Base-by-base conservation (phyloP, 1,284 basidiomycete species). In the Tremellales sp. region DNA sequence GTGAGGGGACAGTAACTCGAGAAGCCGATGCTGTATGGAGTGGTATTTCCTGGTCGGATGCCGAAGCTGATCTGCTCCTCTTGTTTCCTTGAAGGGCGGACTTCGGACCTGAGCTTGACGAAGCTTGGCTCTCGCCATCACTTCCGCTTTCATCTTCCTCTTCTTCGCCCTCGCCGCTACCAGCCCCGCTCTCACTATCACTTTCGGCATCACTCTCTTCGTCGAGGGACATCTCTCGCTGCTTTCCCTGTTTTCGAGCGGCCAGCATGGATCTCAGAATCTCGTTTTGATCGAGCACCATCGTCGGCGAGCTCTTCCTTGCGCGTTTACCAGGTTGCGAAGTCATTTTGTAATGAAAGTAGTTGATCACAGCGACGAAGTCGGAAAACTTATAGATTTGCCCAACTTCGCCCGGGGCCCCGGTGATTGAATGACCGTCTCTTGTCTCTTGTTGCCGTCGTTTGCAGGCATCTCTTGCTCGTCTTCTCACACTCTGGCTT, bases 241-340 rank as follows among this genome's bases (percentile, higher is more conserved):
- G 59, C 27, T 54, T 67, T 34, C 57, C 63, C 37, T 56, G 63
- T 40, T 36, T 58, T 31, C 49, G 61, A 41, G 79, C 78, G 34
- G 60, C 60, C 48, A 65, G 44, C 67, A 71, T 70, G 1, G 65
- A 54, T 43, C 55, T 51, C 61, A 71, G 56, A 13, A 71, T 57
- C 45, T 65, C 66, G 27, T 47, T 51, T 34, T 59, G 64, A 48
- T 71, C 69, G 26, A 71, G 51, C n/a, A 54, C 28, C 18, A 45
- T 14, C 14, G 9, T 35, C 10, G 38, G 22, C 13, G 37, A 39
- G n/a, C n/a, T n/a, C n/a, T n/a, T n/a, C n/a, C n/a, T n/a, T n/a
- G n/a, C n/a, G n/a, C n/a, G n/a, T n/a, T n/a, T n/a, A n/a, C n/a
- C n/a, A n/a, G n/a, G n/a, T n/a, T n/a, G n/a, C n/a, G n/a, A n/a